A percentile compares a stretch with the other conserved stretches of the same genome.
Evolutionary conservation across 805 yeast species (phyloP).

Genomic region (Candida anglica): DNA sequence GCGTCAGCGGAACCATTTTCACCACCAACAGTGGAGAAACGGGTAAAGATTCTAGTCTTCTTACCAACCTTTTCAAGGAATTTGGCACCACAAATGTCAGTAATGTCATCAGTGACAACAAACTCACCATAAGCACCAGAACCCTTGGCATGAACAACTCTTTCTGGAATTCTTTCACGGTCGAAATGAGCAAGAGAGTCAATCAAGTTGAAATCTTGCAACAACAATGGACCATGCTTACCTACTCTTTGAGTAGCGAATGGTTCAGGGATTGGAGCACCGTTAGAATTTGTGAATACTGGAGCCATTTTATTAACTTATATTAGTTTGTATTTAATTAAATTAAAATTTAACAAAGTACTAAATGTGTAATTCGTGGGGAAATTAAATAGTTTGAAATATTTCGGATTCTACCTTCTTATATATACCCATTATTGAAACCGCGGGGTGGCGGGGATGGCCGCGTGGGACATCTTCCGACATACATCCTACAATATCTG

Average conservation of each 20-base stretch:
- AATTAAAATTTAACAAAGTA: not conserved
- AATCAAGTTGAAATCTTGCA: constrained; percentile 78
- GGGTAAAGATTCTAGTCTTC: constrained; percentile 65
- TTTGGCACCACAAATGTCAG: constrained; percentile 65
- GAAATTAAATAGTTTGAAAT: too few relatives aligned
- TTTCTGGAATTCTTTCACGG: constrained; percentile 86
- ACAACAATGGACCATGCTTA: constrained; percentile 69
- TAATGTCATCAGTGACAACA: constrained; percentile 81
- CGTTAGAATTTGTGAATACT: constrained; percentile 63
- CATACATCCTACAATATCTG: too few relatives aligned
- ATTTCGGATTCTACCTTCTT: too few relatives aligned
- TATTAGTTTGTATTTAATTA: not conserved
- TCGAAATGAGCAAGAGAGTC: constrained; percentile 85
- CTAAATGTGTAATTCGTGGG: too few relatives aligned
- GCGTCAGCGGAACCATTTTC: constrained; percentile 79
- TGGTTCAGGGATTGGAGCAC: constrained; percentile 73
- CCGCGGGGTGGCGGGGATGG: constrained; percentile 1
- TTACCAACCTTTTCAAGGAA: constrained; percentile 75
- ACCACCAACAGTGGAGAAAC: constrained; percentile 89
- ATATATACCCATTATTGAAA: too few relatives aligned
- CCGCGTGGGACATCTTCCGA: too few relatives aligned
- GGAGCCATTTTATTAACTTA: constrained; percentile 41
- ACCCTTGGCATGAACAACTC: constrained; percentile 93
- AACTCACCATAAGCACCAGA: constrained; percentile 87
- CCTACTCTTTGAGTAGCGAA: constrained; percentile 76